Conservation (phyloP, 768 basidiomycete genomes). For the Serendipita sp. region DNA sequence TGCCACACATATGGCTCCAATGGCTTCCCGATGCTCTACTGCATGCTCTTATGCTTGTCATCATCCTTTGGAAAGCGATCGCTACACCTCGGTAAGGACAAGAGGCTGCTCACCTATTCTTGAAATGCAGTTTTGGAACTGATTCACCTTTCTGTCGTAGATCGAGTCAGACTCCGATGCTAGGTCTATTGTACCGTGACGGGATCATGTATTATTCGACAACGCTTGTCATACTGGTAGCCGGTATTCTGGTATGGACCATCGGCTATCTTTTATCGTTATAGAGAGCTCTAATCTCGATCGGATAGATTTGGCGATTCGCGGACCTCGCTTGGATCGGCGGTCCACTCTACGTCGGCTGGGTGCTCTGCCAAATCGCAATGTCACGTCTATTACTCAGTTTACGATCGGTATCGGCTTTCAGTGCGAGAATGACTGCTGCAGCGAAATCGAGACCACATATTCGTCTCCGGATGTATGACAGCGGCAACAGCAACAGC, state of each 20-base stretch:
- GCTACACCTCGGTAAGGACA: background rate
- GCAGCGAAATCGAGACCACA: too few relatives aligned
- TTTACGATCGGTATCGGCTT: background rate
- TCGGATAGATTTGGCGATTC: background rate
- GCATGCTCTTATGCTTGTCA: background rate
- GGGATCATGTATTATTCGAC: background rate
- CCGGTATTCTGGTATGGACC: background rate
- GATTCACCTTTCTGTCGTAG: background rate
- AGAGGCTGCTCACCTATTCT: too few relatives aligned
- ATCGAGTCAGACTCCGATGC: background rate
- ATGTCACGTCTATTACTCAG: background rate
- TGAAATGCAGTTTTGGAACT: too few relatives aligned
- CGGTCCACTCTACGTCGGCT: background rate
- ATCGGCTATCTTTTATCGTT: background rate
- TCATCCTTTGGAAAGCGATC: background rate
- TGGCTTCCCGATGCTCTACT: background rate
- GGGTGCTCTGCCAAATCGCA: background rate
- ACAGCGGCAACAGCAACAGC: background rate
- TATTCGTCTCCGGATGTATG: too few relatives aligned
- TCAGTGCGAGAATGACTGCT: background rate
- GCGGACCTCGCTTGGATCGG: background rate
- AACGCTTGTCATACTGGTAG: background rate
- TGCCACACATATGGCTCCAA: background rate
- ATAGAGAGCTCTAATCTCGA: background rate
- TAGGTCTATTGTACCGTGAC: background rate